phyloP scores from a whole-genome alignment of 2,329 filamentous ascomycete species.

The Ceratocystis colombiana region DNA sequence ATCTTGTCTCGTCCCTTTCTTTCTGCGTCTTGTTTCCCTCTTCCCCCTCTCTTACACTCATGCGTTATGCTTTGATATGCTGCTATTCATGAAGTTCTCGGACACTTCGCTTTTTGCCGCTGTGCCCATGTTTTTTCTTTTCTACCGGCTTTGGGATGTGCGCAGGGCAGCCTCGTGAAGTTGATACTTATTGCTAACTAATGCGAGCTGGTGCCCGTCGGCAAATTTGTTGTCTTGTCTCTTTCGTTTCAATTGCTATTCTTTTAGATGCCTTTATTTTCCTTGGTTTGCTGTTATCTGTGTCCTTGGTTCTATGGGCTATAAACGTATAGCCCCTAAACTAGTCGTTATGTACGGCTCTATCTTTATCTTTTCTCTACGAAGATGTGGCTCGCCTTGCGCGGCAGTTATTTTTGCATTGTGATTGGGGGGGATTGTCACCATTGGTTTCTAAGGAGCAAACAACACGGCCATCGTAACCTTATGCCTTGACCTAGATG shows the following conservation, averaged over 20 bases:
- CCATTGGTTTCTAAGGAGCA: not conserved
- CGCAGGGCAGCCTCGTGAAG: constrained; percentile 16
- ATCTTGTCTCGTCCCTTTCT: not conserved
- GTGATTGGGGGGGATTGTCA: not conserved
- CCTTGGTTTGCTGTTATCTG: constrained; percentile 2
- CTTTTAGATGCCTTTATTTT: constrained; percentile 19
- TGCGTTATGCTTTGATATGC: constrained; percentile 23
- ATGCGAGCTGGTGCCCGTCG: constrained; percentile 18
- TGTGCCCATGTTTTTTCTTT: constrained; percentile 19
- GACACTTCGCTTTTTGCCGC: constrained; percentile 9
- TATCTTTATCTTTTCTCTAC: not conserved
- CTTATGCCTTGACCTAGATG: not conserved
- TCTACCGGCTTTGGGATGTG: constrained; percentile 13
- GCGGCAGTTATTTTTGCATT: not conserved
- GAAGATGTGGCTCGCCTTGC: not conserved
- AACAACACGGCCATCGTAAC: not conserved
- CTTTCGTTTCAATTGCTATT: constrained; percentile 19
- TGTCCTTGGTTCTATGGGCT: constrained; percentile 3
- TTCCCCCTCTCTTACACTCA: constrained; percentile 17
- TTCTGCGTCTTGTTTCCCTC: not conserved
- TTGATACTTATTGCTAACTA: constrained; percentile 13
- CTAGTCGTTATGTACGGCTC: not conserved
- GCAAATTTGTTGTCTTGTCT: constrained; percentile 13
- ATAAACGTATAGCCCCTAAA: not conserved
- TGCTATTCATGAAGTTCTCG: constrained; percentile 17